Base-by-base conservation (phyloP, 345 rosid species). In the Passiflora organensis region DNA sequence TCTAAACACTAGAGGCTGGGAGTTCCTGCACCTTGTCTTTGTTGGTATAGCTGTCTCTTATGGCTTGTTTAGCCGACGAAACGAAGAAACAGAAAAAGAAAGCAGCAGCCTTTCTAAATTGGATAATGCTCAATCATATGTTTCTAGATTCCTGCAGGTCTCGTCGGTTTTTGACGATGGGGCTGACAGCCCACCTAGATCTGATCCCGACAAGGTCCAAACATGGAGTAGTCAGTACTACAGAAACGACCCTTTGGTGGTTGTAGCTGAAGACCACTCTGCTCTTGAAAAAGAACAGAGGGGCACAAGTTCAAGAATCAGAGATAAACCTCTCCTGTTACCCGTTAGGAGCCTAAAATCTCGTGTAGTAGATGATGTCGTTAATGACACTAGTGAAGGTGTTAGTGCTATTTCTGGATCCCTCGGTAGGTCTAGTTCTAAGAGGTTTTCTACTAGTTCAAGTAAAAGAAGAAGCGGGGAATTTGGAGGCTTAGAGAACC, bases 31-130 rank as follows among this genome's bases (percentile, higher is more conserved):
- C 76, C 85, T 94, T 10, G 28, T 94, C 51, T 72, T 94, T 28
- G 96, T 94, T 54, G 99, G 99, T 8, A 85, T 94, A 58, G 99
- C 96, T 18, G 89, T 94, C 66, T 89, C 99, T n/a, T 94, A 87
- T 60, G 99, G 99, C 37, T 86, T 89, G 13, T 89, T 94, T 65
- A 87, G 97, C 76, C 57, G 76, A 43, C 65, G 84, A 20, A 82
- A 79, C 32, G 76, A 80, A 13, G 89, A 82, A 19, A 62, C 68
- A 5, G 78, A 76, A 3, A 75, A 72, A 22, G 78, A 81, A n/a
- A 76, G 20, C 46, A 68, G 13, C 60, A 18, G 62, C 48, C 43
- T 43, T 23, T 56, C 82, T 10, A 73, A 58, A 51, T 70, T 79
- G 28, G 83, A 87, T 20, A 83, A 69, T 72, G 77, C 84, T 2